Evolutionary conservation across 2,329 filamentous ascomycete species (phyloP), one percentile per base, ranked within the genome.

Genomic region (Fusarium albidum): DNA sequence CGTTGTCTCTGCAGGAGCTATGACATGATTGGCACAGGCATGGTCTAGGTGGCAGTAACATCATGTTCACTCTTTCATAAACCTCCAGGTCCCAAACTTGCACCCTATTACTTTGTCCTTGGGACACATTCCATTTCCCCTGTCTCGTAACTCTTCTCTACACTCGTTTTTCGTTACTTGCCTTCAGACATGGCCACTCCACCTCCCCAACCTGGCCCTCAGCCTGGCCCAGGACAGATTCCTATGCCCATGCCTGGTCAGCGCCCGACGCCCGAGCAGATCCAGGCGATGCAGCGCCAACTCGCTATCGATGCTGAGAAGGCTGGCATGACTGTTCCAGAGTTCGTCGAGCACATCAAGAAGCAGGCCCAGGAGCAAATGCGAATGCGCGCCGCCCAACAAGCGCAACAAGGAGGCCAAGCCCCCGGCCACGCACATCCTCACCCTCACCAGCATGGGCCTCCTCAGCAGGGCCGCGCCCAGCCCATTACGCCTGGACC

Each of bases 281-380:
- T 96, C 60, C 84, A 85, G 50, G 82, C 83, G 49, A 95, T 97
- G 82, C 91, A 96, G 73, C 85, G 87, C 66, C 89, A 95, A 74
- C 78, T 97, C 37, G 88, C 89, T 41, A 83, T 85, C 43, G 93
- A 97, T 75, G 94, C 94, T 41, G 82, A 90, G 68, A 92, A 90
- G 76, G 85, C 88, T 59, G 93, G 93, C 71, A 87, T 98, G 83
- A 86, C 89, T 7, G 88, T 95, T 1, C 91, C 89, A 37, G 82
- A 96, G 74, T 96, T 96, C 71, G 84, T 96, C 68, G 86, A 88
- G 69, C 82, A 85, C 55, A 78, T 89, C 66, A 85, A 84, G 72
- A 79, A 77, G 64, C 82, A 86, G 67, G 79, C 78, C 5, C 73
- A 76, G 64, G 75, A 71, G 77, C 84, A 80, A 76, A 73, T 73